A percentile compares a stretch with the other conserved stretches of the same genome.
These are phyloP conservation scores for Dioscorea cayenensis DNA, from an alignment of 116 monocot genomes.

Conservation along the genomic window DNA sequence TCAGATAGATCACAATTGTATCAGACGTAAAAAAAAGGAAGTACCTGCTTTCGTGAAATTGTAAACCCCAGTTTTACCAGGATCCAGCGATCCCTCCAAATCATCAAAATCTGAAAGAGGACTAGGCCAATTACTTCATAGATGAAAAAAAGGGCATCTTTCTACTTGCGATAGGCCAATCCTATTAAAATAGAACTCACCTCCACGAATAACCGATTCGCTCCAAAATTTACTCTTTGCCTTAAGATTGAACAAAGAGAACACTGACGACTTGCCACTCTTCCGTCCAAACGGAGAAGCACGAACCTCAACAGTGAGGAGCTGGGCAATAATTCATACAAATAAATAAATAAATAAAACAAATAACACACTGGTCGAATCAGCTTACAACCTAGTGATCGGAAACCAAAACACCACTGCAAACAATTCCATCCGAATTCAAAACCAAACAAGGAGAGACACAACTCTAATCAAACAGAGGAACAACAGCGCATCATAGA, in stretches of 20 bases:
- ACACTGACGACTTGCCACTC: conserved; percentile 53
- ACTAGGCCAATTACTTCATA: neutral
- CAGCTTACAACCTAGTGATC: too few relatives aligned
- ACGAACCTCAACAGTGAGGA: conserved; percentile 14
- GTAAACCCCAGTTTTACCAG: conserved; percentile 32
- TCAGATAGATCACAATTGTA: too few relatives aligned
- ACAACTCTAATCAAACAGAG: too few relatives aligned
- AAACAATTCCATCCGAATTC: too few relatives aligned
- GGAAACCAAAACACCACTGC: too few relatives aligned
- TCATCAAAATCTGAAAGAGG: conserved; percentile 65
- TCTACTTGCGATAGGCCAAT: neutral
- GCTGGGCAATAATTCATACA: conserved; percentile 2
- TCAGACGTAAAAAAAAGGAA: neutral
- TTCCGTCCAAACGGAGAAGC: conserved; percentile 35
- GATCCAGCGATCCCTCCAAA: conserved; percentile 48
- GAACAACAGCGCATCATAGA: too few relatives aligned
- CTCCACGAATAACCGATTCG: conserved; percentile 75
- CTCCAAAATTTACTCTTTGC: conserved; percentile 91
- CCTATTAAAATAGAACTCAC: conserved; percentile 8
- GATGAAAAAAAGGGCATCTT: too few relatives aligned
- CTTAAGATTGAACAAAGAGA: conserved; percentile 93
- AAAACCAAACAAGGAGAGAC: too few relatives aligned
- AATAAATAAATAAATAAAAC: too few relatives aligned
- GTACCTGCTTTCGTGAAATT: conserved; percentile 89
- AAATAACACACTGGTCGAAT: too few relatives aligned